Conservation (phyloP, 140 eudicot genomes). For the Cichorium intybus region DNA sequence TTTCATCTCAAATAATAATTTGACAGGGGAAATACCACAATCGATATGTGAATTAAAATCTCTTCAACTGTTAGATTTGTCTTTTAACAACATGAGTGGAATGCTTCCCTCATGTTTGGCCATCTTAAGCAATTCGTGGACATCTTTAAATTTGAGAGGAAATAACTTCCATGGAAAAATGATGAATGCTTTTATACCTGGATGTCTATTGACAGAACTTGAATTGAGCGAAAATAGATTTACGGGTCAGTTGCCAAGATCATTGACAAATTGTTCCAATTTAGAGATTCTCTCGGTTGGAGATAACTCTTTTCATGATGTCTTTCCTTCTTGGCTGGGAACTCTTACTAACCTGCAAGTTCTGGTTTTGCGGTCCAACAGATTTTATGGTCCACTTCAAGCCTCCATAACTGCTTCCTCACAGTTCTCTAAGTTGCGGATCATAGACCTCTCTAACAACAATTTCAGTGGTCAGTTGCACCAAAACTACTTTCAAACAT, state of each 20-base stretch:
- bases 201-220: neutral
- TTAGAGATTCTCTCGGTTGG: slow-evolving; percentile 21
- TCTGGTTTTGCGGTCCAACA: slow-evolving; percentile 26
- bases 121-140: slow-evolving; percentile 20
- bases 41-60: slow-evolving; percentile 22
- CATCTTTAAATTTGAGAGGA: neutral
- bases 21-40: slow-evolving; percentile 32
- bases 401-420: neutral
- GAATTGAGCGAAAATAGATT: slow-evolving; percentile 24
- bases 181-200: neutral
- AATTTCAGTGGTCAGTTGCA: slow-evolving; percentile 21
- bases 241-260: slow-evolving; percentile 20
- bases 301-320: slow-evolving; percentile 16
- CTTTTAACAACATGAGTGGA: slow-evolving; percentile 39
- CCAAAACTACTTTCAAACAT: neutral
- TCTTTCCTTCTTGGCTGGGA: slow-evolving; percentile 33
- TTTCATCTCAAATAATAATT: slow-evolving; percentile 11
- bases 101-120: slow-evolving; percentile 36
- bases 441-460: slow-evolving; percentile 29
- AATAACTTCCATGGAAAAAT: slow-evolving; percentile 21
- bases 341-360: slow-evolving; percentile 18
- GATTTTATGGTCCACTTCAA: slow-evolving; percentile 16
- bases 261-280: slow-evolving; percentile 22
- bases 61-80: slow-evolving; percentile 27
- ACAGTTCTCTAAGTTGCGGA: slow-evolving; percentile 7